Conservation (phyloP, 2,329 filamentous ascomycete species). For the Hypoxylon sp. region DNA sequence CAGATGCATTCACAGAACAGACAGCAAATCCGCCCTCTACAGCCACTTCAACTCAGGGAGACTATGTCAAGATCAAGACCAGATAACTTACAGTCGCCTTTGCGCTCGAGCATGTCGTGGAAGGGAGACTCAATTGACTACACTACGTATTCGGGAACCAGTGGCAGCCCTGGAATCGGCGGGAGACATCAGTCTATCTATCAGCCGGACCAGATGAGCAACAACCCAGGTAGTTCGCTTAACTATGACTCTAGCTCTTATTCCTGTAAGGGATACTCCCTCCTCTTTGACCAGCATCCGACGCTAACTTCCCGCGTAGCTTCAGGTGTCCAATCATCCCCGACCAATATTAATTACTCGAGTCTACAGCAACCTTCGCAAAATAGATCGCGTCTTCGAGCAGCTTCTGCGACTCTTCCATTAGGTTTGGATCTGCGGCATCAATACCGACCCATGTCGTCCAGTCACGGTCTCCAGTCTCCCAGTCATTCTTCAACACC, state of each 20-base stretch:
- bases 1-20: constrained; percentile 63
- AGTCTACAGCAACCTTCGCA: constrained; percentile 62
- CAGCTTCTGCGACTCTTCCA: constrained; percentile 58
- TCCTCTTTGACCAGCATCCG: background rate
- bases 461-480: constrained; percentile 51
- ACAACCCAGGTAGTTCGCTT: constrained; percentile 59
- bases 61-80: constrained; percentile 70
- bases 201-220: constrained; percentile 63
- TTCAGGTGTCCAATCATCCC: constrained; percentile 63
- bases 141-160: constrained; percentile 64
- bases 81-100: constrained; percentile 71
- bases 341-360: constrained; percentile 66
- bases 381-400: constrained; percentile 64
- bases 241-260: constrained; percentile 68
- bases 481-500: constrained; percentile 53
- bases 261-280: constrained; percentile 60
- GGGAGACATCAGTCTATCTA: constrained; percentile 67
- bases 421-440: constrained; percentile 54
- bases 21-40: constrained; percentile 66
- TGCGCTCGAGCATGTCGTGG: constrained; percentile 74
- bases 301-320: constrained; percentile 54
- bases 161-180: constrained; percentile 62
- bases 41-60: constrained; percentile 72
- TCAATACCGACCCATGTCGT: constrained; percentile 53
- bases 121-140: constrained; percentile 73